Evolutionary conservation across 164 flowering plant genomes (phyloP), one percentile per base, ranked within the genome.

Genomic region (Tinospora cordifolia): DNA sequence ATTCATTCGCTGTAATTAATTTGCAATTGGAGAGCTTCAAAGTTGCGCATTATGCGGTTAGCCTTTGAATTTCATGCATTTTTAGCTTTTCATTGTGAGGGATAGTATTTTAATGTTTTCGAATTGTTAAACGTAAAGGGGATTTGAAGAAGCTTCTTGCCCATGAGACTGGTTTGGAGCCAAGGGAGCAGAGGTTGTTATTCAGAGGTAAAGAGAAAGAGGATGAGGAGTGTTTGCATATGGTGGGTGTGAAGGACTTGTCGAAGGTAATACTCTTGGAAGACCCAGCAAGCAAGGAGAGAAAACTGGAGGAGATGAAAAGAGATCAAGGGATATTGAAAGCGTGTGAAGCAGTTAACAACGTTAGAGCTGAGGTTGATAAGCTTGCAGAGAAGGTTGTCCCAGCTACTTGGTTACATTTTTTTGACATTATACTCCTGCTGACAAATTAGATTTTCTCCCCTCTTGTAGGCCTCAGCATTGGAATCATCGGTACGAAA

Each of bases 131-230:
- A 54, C n/a, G 9, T 54, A 21, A 54, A 88, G 93, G 87, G 79
- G 85, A 84, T 65, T 22, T 88, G 77, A 88, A 88, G 73, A 79
- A 66, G 49, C 66, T 76, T 60, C 69, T 88, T 71, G 79, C 76
- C 30, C 72, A 77, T 8, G 75, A 75, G 63, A 83, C 82, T 63
- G 87, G 87, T 57, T 71, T 87, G 81, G 79, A 80, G 71, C 85
- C 85, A 0, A 74, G 74, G 62, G 83, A 79, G 58, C 90, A 85
- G 66, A 85, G 83, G 65, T 70, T 88, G 22, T 80, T 84, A 63
- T 88, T 87, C 36, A 79, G 90, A 73, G 92, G 93, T 17, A 82
- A 83, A 62, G 89, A 83, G 63, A 85, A 78, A 49, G 86, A 83
- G 41, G 84, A 86, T 67, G 80, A 76, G 3, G 88, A 86, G 67